Evolutionary conservation across 2,329 filamentous ascomycete genomes (phyloP), one percentile per base, ranked within the genome.

Genomic region (Alternaria brassicae): DNA sequence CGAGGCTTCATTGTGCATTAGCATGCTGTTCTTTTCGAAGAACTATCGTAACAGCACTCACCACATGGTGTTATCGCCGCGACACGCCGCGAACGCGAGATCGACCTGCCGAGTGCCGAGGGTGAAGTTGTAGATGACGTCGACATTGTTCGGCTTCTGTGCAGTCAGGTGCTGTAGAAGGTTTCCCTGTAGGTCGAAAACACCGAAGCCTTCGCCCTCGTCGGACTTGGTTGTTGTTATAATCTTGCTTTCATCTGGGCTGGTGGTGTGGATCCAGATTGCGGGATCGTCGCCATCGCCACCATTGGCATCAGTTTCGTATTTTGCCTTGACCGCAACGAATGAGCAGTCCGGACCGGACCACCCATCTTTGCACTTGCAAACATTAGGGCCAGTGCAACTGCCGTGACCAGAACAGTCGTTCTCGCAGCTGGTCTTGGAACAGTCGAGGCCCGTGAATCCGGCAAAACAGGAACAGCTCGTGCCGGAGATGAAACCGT

Each of bases 181-280:
- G 25, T 81, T 83, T 0, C 84, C 83, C 8, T 74, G 71, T 2
- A 85, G 68, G 53, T 85, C 81, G 32, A 83, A 85, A 0, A 85
- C 81, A 0, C 75, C 79, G 4, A 86, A 76, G 0, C 84, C 83
- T 6, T 83, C 79, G 1, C 82, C 83, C 1, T 76, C 67, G 5
- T 80, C 77, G 1, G 82, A 84, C 63, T 85, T 85, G 12, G 81
- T 83, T 0, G 84, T 85, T 0, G 82, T 84, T 28, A 86, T 80
- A 32, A 86, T 80, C 17, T 77, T 82, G 5, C 83, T 85, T 45
- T 79, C 68, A 0, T 77, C 76, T 0, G 76, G 74, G 0, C 75
- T 54, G 1, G 61, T 71, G 4, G 70, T 53, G 36, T 73, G 71
- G 15, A 75, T 67, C 72, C 72, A 75, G n/a, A 74, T 66, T 1